Base-by-base conservation (phyloP, 139 green algal genomes). In the Astrephomene gubernaculifera region DNA sequence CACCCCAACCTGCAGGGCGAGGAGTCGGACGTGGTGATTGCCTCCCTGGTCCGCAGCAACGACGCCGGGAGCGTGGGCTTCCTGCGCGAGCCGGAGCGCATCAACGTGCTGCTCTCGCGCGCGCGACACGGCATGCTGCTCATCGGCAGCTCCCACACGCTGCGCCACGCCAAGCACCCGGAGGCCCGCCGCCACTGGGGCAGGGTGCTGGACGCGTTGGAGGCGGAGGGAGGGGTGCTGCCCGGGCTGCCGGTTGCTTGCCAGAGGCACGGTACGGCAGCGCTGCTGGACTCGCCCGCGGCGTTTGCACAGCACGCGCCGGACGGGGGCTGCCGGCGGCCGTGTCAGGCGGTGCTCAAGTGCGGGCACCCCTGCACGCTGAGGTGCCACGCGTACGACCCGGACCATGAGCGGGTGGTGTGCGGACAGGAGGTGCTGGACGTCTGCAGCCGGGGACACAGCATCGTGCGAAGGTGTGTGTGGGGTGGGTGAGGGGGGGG, bases 101-200 rank as follows among this genome's bases (percentile, higher is more conserved):
- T 94, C 87, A 97, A 97, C 79, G 95, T 98, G 70, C 64, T 96
- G 90, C 79, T 97, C 27, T 96, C 92, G 8, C 90, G 95, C 25
- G 94, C 95, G 0, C 84, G 91, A 21, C 84, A 96, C 78, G 93
- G 92, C 36, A 91, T 97, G 67, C 93, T 95, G 64, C 79, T 97
- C 33, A 76, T 96, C n/a, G 94, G 94, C 53, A 94, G 93, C 86
- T 24, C 72, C 10, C 49, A 76, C 27, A 93, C 87, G 33, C 86
- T 97, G 43, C 75, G 78, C 43, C 71, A 49, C 38, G 86, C 85
- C 4, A 87, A 45, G 53, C 92, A 63, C 76, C 2, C 52, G 5
- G 87, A 73, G 35, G 90, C 79, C 0, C 80, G 81, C 36, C 61
- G 57, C 38, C 88, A 91, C 75, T 89, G 83, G 88, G 83, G 79